Base-by-base conservation (phyloP, 108 stramenopile species). In the Nannochloropsis gaditana region DNA sequence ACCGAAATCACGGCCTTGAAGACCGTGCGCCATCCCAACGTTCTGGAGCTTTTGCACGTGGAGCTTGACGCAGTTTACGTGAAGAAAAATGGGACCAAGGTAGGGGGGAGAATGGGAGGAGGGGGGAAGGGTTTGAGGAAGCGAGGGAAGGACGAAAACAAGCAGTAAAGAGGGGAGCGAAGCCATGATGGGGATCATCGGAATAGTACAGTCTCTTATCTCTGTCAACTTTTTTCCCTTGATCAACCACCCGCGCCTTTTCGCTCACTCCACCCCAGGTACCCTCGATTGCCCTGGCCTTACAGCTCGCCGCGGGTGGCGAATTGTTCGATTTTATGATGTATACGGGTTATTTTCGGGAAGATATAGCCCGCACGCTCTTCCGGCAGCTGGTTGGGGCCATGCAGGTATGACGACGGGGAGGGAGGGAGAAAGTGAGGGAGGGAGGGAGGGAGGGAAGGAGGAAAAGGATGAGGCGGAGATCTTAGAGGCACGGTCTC, bases 281-380 rank as follows among this genome's bases (percentile, higher is more conserved):
- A 10, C 47, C 47, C 15, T 50, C 47, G 15, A 84, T 85, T 9
- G 83, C 89, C 9, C 90, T 91, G 17, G 91, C 90, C 41, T 31
- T 91, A 43, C 90, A 91, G 88, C 87, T 90, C 11, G 90, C 90
- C 9, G 47, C 42, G 3, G 90, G 88, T 2, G 91, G 91, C 9
- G 91, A 91, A 84, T 87, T 91, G n/a, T 91, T 91, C 79, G 91
- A 91, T 79, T 91, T 90, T 50, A 86, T 91, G 86, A 91, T 91
- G 91, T 87, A 91, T 85, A 91, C 91, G 9, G 91, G 91, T 10
- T 45, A 86, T 10, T 90, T 91, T 42, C 43, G 41, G 41, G 90
- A 91, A 79, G 43, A 50, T 5, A 80, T 90, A 45, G 90, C 91
- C 44, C 86, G 88, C 45, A 90, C 88, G 2, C 90, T 90, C 80